Percentiles rank a stretch among this genome's conserved stretches.
These are phyloP conservation scores for Laguncularia racemosa DNA, from an alignment of 345 rosid genomes.

Conservation along the genomic window DNA sequence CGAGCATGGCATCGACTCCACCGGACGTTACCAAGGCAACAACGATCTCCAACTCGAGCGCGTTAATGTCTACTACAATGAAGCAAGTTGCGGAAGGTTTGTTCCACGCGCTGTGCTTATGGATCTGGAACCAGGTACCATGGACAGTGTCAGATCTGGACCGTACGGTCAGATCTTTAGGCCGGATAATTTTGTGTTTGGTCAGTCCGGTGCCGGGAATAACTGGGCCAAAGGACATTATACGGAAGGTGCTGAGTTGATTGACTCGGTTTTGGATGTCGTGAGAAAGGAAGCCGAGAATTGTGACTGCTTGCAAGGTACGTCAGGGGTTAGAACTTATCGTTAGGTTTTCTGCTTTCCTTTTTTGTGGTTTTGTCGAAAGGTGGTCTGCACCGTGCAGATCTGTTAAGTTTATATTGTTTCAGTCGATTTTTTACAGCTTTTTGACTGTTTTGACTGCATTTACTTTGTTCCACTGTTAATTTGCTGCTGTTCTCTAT, in stretches of 20 bases:
- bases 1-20: constrained; percentile 68
- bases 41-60: constrained; percentile 63
- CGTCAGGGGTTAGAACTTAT: too few relatives aligned
- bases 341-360: too few relatives aligned
- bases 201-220: constrained; percentile 49
- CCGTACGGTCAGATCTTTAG: constrained; percentile 63
- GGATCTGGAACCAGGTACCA: constrained; percentile 83
- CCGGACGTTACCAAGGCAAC: constrained; percentile 56
- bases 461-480: too few relatives aligned
- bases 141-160: constrained; percentile 74
- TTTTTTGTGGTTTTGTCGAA: too few relatives aligned
- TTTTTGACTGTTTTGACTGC: too few relatives aligned
- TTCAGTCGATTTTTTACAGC: too few relatives aligned
- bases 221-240: constrained; percentile 51
- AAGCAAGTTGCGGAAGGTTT: constrained; percentile 65
- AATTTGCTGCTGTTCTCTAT: too few relatives aligned
- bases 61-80: constrained; percentile 70
- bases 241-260: constrained; percentile 51
- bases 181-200: constrained; percentile 48
- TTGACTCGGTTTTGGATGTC: constrained; percentile 50
- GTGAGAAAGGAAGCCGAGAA: constrained; percentile 52
- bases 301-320: constrained; percentile 53
- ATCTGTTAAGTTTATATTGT: too few relatives aligned
- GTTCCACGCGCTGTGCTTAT: constrained; percentile 67
- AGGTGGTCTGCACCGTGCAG: too few relatives aligned